Evolutionary conservation across 441 rosid genomes (phyloP), one percentile per base, ranked within the genome.

Genomic region (Eruca vesicaria): DNA sequence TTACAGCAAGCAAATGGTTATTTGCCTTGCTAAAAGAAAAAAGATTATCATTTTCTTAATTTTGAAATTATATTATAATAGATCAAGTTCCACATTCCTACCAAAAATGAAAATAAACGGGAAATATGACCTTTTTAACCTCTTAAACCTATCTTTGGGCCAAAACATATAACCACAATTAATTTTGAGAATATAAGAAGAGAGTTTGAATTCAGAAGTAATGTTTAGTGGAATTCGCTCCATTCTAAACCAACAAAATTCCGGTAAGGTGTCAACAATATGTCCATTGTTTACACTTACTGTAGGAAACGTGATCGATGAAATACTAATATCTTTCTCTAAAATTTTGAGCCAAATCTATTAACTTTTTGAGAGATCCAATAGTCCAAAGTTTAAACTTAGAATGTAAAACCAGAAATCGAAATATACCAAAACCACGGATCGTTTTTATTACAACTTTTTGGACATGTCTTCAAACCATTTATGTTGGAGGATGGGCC

Each of bases 381-480:
- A 43, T n/a, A 14, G 2, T 26, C 68, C 14, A 20, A 10, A 43
- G 35, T 63, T 43, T 45, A 23, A 28, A 66, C 14, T 66, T 23
- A 66, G 19, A 7, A 31, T 31, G 32, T 10, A 31, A 58, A 31
- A 33, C 15, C 50, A 9, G 15, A 67, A 60, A 68, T 18, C 48
- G 33, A 48, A 29, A 33, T 14, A 19, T n/a, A n/a, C 36, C 53
- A 56, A 69, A 36, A 38, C 73, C 11, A 45, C 15, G 58, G n/a
- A 31, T 45, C 31, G 14, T 62, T 62, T 63, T 58, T 50, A 26
- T 50, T 61, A 12, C 20, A 41, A 60, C 48, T 71, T 19, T 60
- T 58, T 38, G 57, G 66, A 59, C 58, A 41, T 58, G 41, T 38
- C 73, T 41, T 41, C 50, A 16, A 61, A 29, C 48, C 74, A 59